Percentiles rank a stretch among this genome's conserved stretches.
These are phyloP conservation scores for Talaromyces funiculosus DNA, from an alignment of 2,329 filamentous ascomycete genomes.

Conservation along the genomic window DNA sequence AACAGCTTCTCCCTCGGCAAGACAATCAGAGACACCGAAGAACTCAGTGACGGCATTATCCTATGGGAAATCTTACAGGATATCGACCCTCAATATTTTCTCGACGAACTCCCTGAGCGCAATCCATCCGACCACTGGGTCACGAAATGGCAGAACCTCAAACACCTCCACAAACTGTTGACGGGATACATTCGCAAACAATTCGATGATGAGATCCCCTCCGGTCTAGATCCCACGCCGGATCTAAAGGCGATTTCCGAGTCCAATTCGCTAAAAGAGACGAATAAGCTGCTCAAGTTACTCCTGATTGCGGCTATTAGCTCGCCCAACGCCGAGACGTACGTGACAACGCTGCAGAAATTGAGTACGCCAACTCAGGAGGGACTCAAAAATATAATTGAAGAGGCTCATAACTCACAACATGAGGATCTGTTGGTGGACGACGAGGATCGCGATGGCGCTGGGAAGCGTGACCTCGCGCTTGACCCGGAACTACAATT, in stretches of 20 bases:
- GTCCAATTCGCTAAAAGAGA: conserved; percentile 38
- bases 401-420: conserved; percentile 41
- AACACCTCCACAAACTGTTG: conserved; percentile 44
- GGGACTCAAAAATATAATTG: conserved; percentile 43
- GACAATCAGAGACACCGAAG: conserved; percentile 35
- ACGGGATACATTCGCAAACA: conserved; percentile 42
- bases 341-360: conserved; percentile 46
- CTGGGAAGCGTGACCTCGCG: conserved; percentile 29
- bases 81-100: conserved; percentile 44
- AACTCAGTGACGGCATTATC: conserved; percentile 42
- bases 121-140: conserved; percentile 43
- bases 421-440: conserved; percentile 31
- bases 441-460: conserved; percentile 33
- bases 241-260: conserved; percentile 45
- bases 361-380: conserved; percentile 41
- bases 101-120: conserved; percentile 43
- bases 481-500: conserved; percentile 44
- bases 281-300: conserved; percentile 55
- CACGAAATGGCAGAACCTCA: conserved; percentile 45
- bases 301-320: conserved; percentile 59
- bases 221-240: conserved; percentile 38
- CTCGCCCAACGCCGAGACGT: conserved; percentile 52
- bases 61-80: conserved; percentile 46
- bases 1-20: conserved; percentile 42
- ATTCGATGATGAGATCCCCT: conserved; percentile 39